Evolutionary conservation across 2,329 filamentous ascomycete genomes (phyloP).

Genomic region (Lachnellula willkommii): DNA sequence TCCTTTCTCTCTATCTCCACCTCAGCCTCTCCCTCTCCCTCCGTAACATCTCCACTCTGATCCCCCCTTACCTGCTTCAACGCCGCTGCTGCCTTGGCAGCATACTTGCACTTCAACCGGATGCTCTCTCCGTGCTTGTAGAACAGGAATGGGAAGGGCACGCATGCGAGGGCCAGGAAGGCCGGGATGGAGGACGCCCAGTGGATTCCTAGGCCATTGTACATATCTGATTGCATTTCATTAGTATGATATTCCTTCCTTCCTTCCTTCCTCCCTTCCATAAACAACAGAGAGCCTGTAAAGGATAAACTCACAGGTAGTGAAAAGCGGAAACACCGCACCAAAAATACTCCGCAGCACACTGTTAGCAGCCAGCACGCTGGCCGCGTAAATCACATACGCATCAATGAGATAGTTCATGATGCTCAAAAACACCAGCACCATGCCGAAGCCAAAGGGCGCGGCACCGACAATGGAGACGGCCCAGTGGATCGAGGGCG

Average conservation of each 20-base stretch:
- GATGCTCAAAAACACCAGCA: constrained; percentile 58
- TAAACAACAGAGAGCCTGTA: constrained; percentile 27
- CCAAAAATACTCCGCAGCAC: constrained; percentile 69
- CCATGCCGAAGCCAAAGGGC: constrained; percentile 41
- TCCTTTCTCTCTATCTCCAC: background rate
- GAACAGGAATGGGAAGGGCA: constrained; percentile 72
- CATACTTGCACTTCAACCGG: constrained; percentile 63
- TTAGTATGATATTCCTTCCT: background rate
- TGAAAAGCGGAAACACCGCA: constrained; percentile 69
- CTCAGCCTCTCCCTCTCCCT: background rate
- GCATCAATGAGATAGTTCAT: constrained; percentile 51
- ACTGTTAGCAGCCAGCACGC: constrained; percentile 66
- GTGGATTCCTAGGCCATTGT: constrained; percentile 58
- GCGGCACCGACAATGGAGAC: constrained; percentile 42
- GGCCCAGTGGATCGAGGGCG: constrained; percentile 50
- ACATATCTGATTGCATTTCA: constrained; percentile 31
- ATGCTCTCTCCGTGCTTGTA: constrained; percentile 64
- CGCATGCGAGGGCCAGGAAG: constrained; percentile 65
- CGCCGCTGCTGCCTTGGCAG: constrained; percentile 53
- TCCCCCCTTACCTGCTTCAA: constrained; percentile 7
- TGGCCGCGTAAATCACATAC: constrained; percentile 71
- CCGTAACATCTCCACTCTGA: background rate
- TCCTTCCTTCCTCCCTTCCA: constrained; percentile 10
- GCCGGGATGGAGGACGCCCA: constrained; percentile 71
- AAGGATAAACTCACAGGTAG: constrained; percentile 35